phyloP scores from a whole-genome alignment of 1,284 basidiomycete genomes.

The Trichosporon asahii region DNA sequence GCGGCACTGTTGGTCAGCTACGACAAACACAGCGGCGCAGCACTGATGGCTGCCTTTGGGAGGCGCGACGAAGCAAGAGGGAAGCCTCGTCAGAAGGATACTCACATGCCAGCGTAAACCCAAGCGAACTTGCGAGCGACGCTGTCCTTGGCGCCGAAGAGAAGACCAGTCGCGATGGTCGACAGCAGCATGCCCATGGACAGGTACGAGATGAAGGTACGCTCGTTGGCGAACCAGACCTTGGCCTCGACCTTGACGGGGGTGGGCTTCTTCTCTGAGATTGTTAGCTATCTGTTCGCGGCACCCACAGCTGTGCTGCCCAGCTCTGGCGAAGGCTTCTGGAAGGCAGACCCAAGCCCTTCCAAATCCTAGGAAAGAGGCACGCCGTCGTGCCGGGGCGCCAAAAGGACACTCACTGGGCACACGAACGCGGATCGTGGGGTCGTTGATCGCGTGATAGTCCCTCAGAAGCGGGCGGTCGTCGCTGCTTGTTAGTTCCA shows the following conservation, averaged over 20 bases:
- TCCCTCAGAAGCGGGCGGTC: constrained; percentile 39
- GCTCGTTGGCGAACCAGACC: constrained; percentile 98
- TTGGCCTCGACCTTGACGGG: constrained; percentile 93
- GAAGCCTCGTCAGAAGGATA: not conserved
- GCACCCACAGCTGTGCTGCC: too few species aligned
- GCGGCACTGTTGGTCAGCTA: constrained; percentile 38
- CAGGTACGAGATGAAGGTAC: constrained; percentile 91
- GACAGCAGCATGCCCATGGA: constrained; percentile 81
- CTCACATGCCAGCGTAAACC: constrained; percentile 69
- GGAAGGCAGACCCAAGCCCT: too few species aligned
- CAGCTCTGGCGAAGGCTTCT: too few species aligned
- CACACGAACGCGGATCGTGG: constrained; percentile 40
- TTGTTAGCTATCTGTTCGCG: constrained; percentile 9
- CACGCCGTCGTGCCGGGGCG: not conserved
- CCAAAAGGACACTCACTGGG: constrained; percentile 32
- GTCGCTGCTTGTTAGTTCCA: constrained; percentile 21
- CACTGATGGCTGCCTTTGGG: not conserved
- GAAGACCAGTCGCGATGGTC: constrained; percentile 76
- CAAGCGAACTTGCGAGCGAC: constrained; percentile 77
- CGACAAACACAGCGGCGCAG: too few species aligned
- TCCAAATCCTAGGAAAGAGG: too few species aligned
- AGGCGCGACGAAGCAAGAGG: too few species aligned
- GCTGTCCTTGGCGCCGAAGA: constrained; percentile 57
- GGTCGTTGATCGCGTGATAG: constrained; percentile 49
- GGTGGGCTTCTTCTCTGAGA: constrained; percentile 73